A percentile compares a stretch with the other conserved stretches of the same genome.
These are phyloP conservation scores for Talaromyces sp. DNA, from an alignment of 2,329 filamentous ascomycete genomes.

Conservation along the genomic window DNA sequence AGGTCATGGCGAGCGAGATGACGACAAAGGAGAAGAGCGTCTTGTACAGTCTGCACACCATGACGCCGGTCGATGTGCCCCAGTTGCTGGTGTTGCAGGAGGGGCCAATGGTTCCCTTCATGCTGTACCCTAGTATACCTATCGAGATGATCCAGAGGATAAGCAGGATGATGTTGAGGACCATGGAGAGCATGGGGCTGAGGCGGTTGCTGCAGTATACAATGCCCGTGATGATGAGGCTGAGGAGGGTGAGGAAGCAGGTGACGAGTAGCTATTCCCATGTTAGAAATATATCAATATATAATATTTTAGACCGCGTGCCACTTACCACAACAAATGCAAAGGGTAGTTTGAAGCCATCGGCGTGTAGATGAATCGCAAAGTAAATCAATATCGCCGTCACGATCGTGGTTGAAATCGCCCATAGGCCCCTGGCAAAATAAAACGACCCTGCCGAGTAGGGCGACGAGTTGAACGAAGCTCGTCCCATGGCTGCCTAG, in stretches of 20 bases:
- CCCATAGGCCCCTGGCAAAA: conserved; percentile 29
- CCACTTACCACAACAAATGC: conserved; percentile 53
- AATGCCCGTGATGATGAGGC: conserved; percentile 44
- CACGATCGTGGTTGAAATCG: conserved; percentile 52
- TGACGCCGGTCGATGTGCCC: conserved; percentile 51
- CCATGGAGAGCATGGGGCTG: conserved; percentile 47
- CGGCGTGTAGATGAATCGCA: conserved; percentile 48
- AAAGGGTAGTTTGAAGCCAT: conserved; percentile 52
- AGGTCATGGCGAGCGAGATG: conserved; percentile 42
- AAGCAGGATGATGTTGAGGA: conserved; percentile 44
- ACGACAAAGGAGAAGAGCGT: conserved; percentile 54
- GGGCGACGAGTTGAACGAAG: conserved; percentile 25
- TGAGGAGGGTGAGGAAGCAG: conserved; percentile 48
- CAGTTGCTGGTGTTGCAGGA: conserved; percentile 48
- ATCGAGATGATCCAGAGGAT: conserved; percentile 51
- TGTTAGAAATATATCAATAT: background rate
- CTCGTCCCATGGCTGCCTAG: background rate
- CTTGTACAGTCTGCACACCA: conserved; percentile 56
- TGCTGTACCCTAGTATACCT: conserved; percentile 50
- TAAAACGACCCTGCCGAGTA: conserved; percentile 39
- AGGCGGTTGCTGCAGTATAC: conserved; percentile 50
- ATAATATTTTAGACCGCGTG: background rate
- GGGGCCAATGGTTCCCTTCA: conserved; percentile 48
- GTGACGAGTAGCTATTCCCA: conserved; percentile 45
- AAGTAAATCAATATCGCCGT: conserved; percentile 52